A percentile compares a stretch with the other conserved stretches of the same genome.
phyloP scores from a whole-genome alignment of 176 grass and related monocot species.

The Aegilops bicornis region DNA sequence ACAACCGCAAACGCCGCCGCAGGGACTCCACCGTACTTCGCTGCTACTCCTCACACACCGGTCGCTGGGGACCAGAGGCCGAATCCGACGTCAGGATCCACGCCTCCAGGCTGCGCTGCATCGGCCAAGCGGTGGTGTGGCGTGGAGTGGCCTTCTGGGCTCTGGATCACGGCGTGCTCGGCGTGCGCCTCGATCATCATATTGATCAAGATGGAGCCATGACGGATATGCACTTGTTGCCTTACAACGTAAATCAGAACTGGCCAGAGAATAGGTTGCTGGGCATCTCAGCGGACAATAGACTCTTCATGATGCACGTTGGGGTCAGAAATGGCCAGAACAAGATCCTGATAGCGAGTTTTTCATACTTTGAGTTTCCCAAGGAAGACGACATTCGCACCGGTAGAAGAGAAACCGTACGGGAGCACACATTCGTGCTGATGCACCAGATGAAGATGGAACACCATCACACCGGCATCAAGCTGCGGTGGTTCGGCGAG shows the following conservation, averaged over 20 bases:
- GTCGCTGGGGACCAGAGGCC: neutral
- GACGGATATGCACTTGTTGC: neutral
- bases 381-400: neutral
- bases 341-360: neutral
- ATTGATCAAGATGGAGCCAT: neutral
- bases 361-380: neutral
- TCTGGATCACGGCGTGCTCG: conserved; percentile 8
- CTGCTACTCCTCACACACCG: conserved; percentile 19
- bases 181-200: neutral
- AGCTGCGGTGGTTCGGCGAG: conserved; percentile 1
- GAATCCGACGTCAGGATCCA: neutral
- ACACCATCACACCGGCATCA: neutral
- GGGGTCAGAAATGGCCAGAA: neutral
- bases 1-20: neutral
- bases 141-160: neutral
- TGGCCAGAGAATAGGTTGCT: conserved; percentile 7
- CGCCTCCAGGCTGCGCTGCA: neutral
- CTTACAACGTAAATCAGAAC: neutral
- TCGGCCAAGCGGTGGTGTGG: neutral
- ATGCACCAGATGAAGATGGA: neutral
- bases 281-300: conserved; percentile 53
- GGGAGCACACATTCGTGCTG: neutral
- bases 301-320: conserved; percentile 6
- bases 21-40: neutral
- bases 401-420: neutral